Conservation (phyloP, 2,329 filamentous ascomycete species). For the Xenosphaeropsis pyriputrescens region DNA sequence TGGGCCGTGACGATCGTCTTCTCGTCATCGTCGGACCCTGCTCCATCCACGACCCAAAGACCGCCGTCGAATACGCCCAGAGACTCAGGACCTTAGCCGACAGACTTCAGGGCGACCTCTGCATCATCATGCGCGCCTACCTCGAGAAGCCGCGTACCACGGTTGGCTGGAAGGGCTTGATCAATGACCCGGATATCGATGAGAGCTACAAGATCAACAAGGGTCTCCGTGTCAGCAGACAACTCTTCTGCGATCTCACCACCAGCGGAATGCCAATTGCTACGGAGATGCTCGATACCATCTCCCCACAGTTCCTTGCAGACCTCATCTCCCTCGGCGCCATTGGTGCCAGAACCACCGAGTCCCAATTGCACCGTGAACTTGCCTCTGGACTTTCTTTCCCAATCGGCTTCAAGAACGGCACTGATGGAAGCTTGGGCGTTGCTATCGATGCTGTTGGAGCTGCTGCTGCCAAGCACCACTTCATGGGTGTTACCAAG, state of each 20-base stretch:
- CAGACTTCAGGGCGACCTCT: slow-evolving; percentile 69
- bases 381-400: slow-evolving; percentile 89
- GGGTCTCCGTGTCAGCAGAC: slow-evolving; percentile 78
- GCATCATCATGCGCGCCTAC: slow-evolving; percentile 96
- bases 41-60: slow-evolving; percentile 87
- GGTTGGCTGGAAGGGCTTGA: slow-evolving; percentile 97
- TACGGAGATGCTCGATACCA: slow-evolving; percentile 96
- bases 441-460: slow-evolving; percentile 96
- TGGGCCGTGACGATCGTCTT: slow-evolving; percentile 50
- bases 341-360: slow-evolving; percentile 90
- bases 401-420: slow-evolving; percentile 99
- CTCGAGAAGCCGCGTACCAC: slow-evolving; percentile 97
- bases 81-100: slow-evolving; percentile 64
- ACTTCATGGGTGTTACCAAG: slow-evolving; percentile 98
- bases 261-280: slow-evolving; percentile 83
- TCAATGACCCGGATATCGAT: slow-evolving; percentile 98
- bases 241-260: slow-evolving; percentile 88
- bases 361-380: slow-evolving; percentile 92
- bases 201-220: slow-evolving; percentile 99
- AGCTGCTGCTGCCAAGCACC: slow-evolving; percentile 69
- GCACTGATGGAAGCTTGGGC: slow-evolving; percentile 79
- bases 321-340: slow-evolving; percentile 92
- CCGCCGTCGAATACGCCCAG: slow-evolving; percentile 76
- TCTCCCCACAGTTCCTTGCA: slow-evolving; percentile 93
- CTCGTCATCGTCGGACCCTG: slow-evolving; percentile 92